Conservation (phyloP, 73 alveolate genomes). For the Paramecium sexaurelia region DNA sequence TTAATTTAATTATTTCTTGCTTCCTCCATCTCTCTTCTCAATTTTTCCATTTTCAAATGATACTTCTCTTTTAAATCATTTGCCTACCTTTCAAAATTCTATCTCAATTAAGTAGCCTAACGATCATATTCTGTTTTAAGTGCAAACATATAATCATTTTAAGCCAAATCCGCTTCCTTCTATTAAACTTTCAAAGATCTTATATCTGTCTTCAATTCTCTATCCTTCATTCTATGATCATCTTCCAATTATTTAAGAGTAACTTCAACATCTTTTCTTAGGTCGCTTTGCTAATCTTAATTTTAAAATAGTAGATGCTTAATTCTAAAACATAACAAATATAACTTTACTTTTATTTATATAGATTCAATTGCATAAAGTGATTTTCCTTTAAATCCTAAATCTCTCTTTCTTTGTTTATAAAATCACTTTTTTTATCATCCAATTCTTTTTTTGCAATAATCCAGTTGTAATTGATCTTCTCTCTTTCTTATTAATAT, state of each 20-base stretch:
- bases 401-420: conserved; percentile 95
- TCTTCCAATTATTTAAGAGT: conserved; percentile 96
- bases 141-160: conserved; percentile 92
- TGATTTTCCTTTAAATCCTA: conserved; percentile 95
- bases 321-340: conserved; percentile 68
- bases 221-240: conserved; percentile 92
- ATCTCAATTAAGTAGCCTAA: conserved; percentile 89
- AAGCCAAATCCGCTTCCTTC: conserved; percentile 95
- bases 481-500: conserved; percentile 94
- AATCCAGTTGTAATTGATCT: conserved; percentile 98
- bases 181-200: conserved; percentile 88
- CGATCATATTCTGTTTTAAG: conserved; percentile 92
- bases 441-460: conserved; percentile 95
- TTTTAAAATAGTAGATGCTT: conserved; percentile 93
- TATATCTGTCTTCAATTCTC: conserved; percentile 95
- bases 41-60: conserved; percentile 92
- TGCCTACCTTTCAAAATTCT: conserved; percentile 94
- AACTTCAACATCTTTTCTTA: conserved; percentile 94
- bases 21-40: conserved; percentile 96
- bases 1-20: conserved; percentile 86
- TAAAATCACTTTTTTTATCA: conserved; percentile 94
- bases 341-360: conserved; percentile 77
- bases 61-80: conserved; percentile 92
- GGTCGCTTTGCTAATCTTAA: conserved; percentile 93
- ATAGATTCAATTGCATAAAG: conserved; percentile 92